These are phyloP conservation scores for Globisporangium alternatum DNA, from an alignment of 352 stramenopile species.

Conservation along the genomic window DNA sequence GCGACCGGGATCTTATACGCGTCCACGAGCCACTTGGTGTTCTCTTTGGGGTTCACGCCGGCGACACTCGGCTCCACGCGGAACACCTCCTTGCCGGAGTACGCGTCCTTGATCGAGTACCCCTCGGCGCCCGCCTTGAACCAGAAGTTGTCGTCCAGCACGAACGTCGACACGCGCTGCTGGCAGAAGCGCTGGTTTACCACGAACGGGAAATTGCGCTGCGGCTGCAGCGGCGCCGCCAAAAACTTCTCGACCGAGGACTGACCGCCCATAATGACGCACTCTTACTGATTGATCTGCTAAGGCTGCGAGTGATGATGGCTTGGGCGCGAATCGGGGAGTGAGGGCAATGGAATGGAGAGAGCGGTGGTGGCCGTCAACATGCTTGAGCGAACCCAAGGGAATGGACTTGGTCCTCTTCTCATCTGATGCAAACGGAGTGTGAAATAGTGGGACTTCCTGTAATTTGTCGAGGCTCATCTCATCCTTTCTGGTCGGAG, in stretches of 20 bases:
- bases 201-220: conserved; percentile 44
- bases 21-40: conserved; percentile 41
- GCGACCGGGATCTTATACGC: conserved; percentile 35
- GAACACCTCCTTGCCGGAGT: conserved; percentile 27
- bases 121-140: conserved; percentile 16
- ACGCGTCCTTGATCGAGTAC: conserved; percentile 30
- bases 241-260: conserved; percentile 29
- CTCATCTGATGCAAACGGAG: background rate
- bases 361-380: background rate
- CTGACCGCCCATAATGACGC: conserved; percentile 26
- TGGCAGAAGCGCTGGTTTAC: conserved; percentile 41
- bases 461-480: background rate
- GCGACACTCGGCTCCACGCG: conserved; percentile 28
- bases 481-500: background rate
- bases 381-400: background rate
- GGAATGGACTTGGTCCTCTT: background rate
- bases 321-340: conserved; percentile 31
- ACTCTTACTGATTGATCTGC: no score
- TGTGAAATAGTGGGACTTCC: background rate
- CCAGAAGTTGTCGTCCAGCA: conserved; percentile 40
- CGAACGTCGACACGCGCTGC: conserved; percentile 29
- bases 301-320: conserved; percentile 1
- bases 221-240: conserved; percentile 26
- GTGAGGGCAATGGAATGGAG: conserved; percentile 21
- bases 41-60: conserved; percentile 19